phyloP scores from a whole-genome alignment of 306 rosid species.

The Trifolium dubium region DNA sequence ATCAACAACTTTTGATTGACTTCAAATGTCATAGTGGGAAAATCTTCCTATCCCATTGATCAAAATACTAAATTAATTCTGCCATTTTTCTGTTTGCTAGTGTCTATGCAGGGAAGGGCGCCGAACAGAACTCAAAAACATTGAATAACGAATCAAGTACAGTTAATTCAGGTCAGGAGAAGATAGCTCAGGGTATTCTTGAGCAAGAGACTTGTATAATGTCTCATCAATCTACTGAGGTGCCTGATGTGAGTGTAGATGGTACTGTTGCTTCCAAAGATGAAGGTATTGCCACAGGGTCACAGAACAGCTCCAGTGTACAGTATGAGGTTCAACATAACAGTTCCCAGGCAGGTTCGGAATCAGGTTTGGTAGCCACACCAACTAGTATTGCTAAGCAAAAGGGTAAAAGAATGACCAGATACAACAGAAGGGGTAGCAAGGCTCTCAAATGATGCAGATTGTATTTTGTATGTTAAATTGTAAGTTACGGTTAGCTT shows the following conservation, averaged over 20 bases:
- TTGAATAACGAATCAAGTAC: constrained; percentile 39
- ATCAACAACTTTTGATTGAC: constrained; percentile 22
- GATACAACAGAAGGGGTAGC: constrained; percentile 57
- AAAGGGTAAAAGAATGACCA: constrained; percentile 53
- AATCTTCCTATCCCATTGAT: not conserved
- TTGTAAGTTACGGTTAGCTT: constrained; percentile 53
- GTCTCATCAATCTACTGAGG: constrained; percentile 54
- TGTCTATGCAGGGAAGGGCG: constrained; percentile 43
- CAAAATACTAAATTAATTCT: constrained; percentile 19
- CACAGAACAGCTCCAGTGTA: constrained; percentile 62
- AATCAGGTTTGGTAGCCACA: constrained; percentile 38
- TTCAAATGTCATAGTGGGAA: constrained; percentile 20
- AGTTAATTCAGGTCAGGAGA: constrained; percentile 46
- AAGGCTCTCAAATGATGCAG: constrained; percentile 54
- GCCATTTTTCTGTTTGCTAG: constrained; percentile 55
- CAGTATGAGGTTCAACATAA: constrained; percentile 49
- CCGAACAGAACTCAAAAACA: constrained; percentile 45
- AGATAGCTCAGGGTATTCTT: constrained; percentile 37
- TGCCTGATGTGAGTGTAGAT: constrained; percentile 48
- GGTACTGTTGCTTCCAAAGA: constrained; percentile 38
- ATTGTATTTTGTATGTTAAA: constrained; percentile 38
- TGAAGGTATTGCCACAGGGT: constrained; percentile 48
- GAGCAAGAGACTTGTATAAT: constrained; percentile 52
- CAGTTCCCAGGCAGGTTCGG: constrained; percentile 47
- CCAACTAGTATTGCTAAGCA: constrained; percentile 44